phyloP scores from a whole-genome alignment of 2,329 filamentous ascomycete species.

The Diaporthe capsici region DNA sequence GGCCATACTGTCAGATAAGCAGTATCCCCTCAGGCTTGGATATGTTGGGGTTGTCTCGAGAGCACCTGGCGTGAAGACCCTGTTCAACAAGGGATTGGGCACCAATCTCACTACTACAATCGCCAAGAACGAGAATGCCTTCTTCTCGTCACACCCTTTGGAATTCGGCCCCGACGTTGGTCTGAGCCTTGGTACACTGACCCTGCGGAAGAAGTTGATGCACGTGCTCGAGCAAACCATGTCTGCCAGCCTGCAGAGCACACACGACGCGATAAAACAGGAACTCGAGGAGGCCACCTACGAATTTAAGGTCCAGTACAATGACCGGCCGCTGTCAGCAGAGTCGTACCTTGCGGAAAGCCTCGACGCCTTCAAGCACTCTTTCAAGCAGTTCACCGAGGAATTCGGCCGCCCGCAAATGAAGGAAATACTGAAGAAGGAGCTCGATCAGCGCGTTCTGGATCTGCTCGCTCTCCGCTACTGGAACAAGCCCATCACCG shows the following conservation, averaged over 20 bases:
- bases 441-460: constrained; percentile 94
- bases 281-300: constrained; percentile 98
- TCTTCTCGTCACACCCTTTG: constrained; percentile 85
- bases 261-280: constrained; percentile 91
- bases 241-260: constrained; percentile 90
- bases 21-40: constrained; percentile 94
- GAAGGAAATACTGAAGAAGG: constrained; percentile 88
- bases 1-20: constrained; percentile 85
- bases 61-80: constrained; percentile 76
- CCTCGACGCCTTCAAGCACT: constrained; percentile 96
- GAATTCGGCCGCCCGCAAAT: constrained; percentile 92
- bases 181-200: constrained; percentile 85
- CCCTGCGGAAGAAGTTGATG: constrained; percentile 95
- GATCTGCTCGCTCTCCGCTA: constrained; percentile 94
- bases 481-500: constrained; percentile 96
- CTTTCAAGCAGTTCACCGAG: constrained; percentile 94
- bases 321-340: constrained; percentile 92
- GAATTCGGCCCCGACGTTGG: constrained; percentile 83
- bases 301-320: constrained; percentile 99
- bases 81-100: constrained; percentile 84
- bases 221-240: constrained; percentile 96
- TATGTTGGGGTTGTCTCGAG: constrained; percentile 96
- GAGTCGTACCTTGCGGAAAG: constrained; percentile 98
- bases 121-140: constrained; percentile 88
- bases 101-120: constrained; percentile 86